Base-by-base conservation (phyloP, 208 protist genomes). In the Leishmania guyanensis region DNA sequence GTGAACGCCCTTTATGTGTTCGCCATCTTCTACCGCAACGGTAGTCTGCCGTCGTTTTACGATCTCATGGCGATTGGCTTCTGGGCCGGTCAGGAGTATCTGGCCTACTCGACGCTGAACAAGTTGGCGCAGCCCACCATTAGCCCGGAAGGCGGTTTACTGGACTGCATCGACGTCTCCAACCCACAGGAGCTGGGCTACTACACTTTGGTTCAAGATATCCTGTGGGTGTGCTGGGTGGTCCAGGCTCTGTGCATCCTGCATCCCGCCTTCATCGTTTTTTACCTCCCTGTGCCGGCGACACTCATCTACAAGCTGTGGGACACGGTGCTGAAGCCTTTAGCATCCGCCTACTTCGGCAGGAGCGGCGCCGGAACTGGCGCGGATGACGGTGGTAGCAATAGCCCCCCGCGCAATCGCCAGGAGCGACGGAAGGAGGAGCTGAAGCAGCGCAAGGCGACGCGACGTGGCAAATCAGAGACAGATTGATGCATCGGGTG, bases 181-280 rank as follows among this genome's bases (percentile, higher is more conserved):
- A 90, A 96, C 79, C 93, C 95, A 10, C 69, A 79, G 75, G 92
- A 96, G 79, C 87, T 98, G 33, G 95, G 95, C 3, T 80, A 91
- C 76, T 95, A 95, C 83, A 90, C 86, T 22, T 91, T 95, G 48
- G 93, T 91, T 26, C 95, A 98, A 87, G 95, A 98, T 83, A 64
- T 94, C 54, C 76, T 98, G 72, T 98, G 95, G 95, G 88, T 96
- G 53, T 97, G 93, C 83, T 98, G 95, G 93, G 89, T 89, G 43
- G 95, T 95, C 54, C 92, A 97, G 83, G 69, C 86, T 16, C 86
- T 98, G 53, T 93, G 90, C 78, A 90, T 82, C 60, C 2, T 95
- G 6, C 92, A 96, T 80, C 86, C 84, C 50, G 94, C 88, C 53
- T 96, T 95, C 77, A 71, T 95, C 22, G 87, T 98, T 6, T 91